Evolutionary conservation across 495 filamentous ascomycete species (phyloP).

Genomic region (Neurospora cerealis): DNA sequence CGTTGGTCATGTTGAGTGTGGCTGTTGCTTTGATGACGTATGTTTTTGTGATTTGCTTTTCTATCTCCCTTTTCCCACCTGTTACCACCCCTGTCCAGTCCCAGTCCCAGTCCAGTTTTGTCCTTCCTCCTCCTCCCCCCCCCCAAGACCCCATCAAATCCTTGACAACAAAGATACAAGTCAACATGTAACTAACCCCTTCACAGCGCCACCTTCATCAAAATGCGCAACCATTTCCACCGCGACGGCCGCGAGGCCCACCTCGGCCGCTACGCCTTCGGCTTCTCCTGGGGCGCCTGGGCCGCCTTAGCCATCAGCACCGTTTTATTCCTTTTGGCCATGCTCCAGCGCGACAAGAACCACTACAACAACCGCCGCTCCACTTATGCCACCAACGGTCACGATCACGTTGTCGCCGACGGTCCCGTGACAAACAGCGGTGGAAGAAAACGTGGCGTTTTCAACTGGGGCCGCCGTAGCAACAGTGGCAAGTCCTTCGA

Average conservation of each 20-base stretch:
- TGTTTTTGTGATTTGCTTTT: slow-evolving; percentile 9
- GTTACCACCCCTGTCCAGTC: background rate
- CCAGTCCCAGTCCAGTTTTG: background rate
- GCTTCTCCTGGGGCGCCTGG: slow-evolving; percentile 77
- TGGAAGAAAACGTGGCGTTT: background rate
- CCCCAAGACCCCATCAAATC: background rate
- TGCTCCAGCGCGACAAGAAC: slow-evolving; percentile 8
- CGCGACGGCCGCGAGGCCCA: slow-evolving; percentile 43
- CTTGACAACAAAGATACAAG: background rate
- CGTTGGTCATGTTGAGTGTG: slow-evolving; percentile 35
- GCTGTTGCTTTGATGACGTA: slow-evolving; percentile 45
- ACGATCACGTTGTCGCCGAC: background rate
- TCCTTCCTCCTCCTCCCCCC: background rate
- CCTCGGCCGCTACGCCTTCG: slow-evolving; percentile 66
- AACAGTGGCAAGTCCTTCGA: slow-evolving; percentile 36
- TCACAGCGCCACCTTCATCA: slow-evolving; percentile 52
- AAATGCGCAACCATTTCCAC: slow-evolving; percentile 63
- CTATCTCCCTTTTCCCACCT: background rate
- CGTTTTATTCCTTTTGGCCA: slow-evolving; percentile 56
- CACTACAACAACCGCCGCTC: background rate
- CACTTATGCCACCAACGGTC: background rate
- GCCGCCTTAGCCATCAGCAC: slow-evolving; percentile 60
- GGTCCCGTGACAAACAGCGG: background rate
- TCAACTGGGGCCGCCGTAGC: slow-evolving; percentile 20
- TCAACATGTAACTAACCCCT: background rate